Conservation (phyloP, 257 asterid species). For the Salvia hispanica region DNA sequence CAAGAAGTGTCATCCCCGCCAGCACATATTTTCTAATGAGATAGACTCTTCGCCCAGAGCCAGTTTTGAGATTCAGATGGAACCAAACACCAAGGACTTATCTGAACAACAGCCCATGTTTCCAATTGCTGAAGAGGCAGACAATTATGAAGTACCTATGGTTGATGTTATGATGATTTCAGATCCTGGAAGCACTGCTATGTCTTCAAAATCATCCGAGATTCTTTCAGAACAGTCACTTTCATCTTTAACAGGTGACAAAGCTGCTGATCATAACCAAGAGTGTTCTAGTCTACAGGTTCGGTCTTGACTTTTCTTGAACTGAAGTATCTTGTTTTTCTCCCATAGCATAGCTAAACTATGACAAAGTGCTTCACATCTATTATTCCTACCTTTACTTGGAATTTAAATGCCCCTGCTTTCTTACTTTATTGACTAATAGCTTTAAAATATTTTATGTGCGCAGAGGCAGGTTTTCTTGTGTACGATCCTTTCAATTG, state of each 20-base stretch:
- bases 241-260: slow-evolving; percentile 28
- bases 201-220: slow-evolving; percentile 41
- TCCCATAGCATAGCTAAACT: not conserved
- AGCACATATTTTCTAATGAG: slow-evolving; percentile 32
- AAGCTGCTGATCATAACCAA: slow-evolving; percentile 37
- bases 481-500: not conserved
- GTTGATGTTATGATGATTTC: slow-evolving; percentile 41
- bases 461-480: slow-evolving; percentile 14
- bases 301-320: slow-evolving; percentile 31
- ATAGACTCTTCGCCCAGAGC: slow-evolving; percentile 45
- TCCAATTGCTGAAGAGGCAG: slow-evolving; percentile 37
- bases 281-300: slow-evolving; percentile 52
- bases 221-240: slow-evolving; percentile 37
- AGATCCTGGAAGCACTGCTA: slow-evolving; percentile 39
- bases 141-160: slow-evolving; percentile 30
- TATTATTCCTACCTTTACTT: slow-evolving; percentile 19
- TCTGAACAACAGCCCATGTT: slow-evolving; percentile 39
- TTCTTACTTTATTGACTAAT: not conserved
- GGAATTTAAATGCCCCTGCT: slow-evolving; percentile 9
- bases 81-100: slow-evolving; percentile 40
- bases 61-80: slow-evolving; percentile 46
- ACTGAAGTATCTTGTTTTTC: slow-evolving; percentile 8
- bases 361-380: slow-evolving; percentile 9
- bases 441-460: not conserved
- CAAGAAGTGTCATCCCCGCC: slow-evolving; percentile 45